Percentiles rank a stretch among this genome's conserved stretches.
phyloP scores from a whole-genome alignment of 768 basidiomycete species.

The Naganishia vishniacii region DNA sequence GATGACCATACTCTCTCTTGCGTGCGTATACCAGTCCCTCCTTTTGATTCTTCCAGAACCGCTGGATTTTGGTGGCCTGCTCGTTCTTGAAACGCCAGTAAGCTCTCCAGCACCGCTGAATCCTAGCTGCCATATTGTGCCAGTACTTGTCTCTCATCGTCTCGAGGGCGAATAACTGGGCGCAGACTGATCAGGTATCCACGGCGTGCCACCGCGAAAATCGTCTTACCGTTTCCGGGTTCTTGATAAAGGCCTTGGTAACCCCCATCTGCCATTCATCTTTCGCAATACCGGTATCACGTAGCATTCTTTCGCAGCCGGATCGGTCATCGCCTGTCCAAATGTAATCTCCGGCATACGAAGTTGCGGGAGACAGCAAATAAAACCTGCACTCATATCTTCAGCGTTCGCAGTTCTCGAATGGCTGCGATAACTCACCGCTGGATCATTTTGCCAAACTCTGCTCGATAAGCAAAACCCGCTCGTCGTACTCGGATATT shows the following conservation, averaged over 20 bases:
- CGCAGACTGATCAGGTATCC: background rate
- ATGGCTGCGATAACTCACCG: slow-evolving; percentile 46
- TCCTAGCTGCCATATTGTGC: slow-evolving; percentile 98
- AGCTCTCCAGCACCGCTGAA: slow-evolving; percentile 92
- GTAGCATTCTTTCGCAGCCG: slow-evolving; percentile 85
- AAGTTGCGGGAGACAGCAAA: slow-evolving; percentile 85
- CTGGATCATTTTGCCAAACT: slow-evolving; percentile 98
- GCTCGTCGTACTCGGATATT: slow-evolving; percentile 96
- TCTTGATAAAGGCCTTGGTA: slow-evolving; percentile 98
- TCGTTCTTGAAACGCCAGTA: slow-evolving; percentile 94
- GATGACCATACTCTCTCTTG: slow-evolving; percentile 88
- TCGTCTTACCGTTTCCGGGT: slow-evolving; percentile 79
- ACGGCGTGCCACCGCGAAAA: background rate
- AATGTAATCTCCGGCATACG: slow-evolving; percentile 96
- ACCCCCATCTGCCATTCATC: slow-evolving; percentile 99
- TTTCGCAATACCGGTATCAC: slow-evolving; percentile 87
- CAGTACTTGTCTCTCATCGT: slow-evolving; percentile 98
- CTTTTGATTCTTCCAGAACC: slow-evolving; percentile 99
- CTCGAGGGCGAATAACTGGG: slow-evolving; percentile 89
- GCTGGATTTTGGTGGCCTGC: slow-evolving; percentile 86
- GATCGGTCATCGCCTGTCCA: slow-evolving; percentile 87
- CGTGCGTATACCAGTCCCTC: slow-evolving; percentile 83
- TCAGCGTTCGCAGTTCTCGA: background rate
- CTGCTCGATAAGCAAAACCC: slow-evolving; percentile 96
- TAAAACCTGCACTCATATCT: slow-evolving; percentile 59